Conservation (phyloP, 208 protist species). For the Leishmania mexicana region DNA sequence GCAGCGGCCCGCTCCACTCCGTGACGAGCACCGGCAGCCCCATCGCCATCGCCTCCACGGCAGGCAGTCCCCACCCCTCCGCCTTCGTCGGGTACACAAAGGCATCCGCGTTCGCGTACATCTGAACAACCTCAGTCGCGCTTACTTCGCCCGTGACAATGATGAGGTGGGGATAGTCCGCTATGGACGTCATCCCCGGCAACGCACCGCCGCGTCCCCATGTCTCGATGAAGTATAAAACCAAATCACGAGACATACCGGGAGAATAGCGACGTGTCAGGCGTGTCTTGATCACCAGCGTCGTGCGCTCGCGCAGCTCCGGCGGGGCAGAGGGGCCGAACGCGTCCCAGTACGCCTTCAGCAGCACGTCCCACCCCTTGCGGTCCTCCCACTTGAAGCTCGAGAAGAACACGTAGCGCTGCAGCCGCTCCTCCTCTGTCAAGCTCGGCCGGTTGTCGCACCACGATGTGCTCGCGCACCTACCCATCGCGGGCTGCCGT, state of each 20-base stretch:
- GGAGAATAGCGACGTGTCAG: background rate
- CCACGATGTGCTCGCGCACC: no score
- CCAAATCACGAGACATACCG: background rate
- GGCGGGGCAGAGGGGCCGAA: constrained; percentile 39
- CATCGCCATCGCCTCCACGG: constrained; percentile 65
- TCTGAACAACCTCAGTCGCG: constrained; percentile 29
- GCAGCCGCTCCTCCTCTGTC: constrained; percentile 6
- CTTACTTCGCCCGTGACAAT: constrained; percentile 27
- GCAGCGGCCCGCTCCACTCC: constrained; percentile 41
- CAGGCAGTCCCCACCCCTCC: constrained; percentile 72
- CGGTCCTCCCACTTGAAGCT: constrained; percentile 73
- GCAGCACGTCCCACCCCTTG: constrained; percentile 69
- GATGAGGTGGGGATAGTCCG: constrained; percentile 41
- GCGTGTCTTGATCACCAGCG: constrained; percentile 19
- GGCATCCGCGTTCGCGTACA: constrained; percentile 78
- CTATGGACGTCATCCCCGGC: constrained; percentile 11
- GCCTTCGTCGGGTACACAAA: constrained; percentile 77
- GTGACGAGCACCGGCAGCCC: constrained; percentile 47
- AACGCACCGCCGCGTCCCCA: constrained; percentile 22
- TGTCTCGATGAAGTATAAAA: constrained; percentile 10
- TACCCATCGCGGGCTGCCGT: constrained; percentile 7
- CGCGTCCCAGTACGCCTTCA: constrained; percentile 54
- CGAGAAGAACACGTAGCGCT: constrained; percentile 53
- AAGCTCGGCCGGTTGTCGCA: constrained; percentile 25
- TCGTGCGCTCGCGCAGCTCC: constrained; percentile 21